Evolutionary conservation across 805 yeast species (phyloP).

Genomic region (Candida methanosorbosa): DNA sequence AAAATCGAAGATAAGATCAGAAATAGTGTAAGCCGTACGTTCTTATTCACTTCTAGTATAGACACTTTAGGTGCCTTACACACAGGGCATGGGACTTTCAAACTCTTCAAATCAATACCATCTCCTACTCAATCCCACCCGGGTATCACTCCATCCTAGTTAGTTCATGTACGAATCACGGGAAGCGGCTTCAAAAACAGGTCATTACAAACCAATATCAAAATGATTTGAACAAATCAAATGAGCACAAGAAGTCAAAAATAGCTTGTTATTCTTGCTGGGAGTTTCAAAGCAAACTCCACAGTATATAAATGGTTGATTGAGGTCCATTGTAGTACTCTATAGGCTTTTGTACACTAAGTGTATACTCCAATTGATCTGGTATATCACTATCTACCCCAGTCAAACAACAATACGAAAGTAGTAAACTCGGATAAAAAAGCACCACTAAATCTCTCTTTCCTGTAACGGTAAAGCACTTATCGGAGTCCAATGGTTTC

Average conservation of each 20-base stretch:
- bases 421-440: no score
- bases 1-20: no score
- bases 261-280: background rate
- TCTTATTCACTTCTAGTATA: constrained; percentile 5
- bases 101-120: background rate
- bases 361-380: no score
- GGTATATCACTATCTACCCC: no score
- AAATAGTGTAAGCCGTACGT: constrained; percentile 1
- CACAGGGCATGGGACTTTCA: constrained; percentile 5
- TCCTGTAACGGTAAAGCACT: no score
- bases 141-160: background rate
- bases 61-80: constrained; percentile 6
- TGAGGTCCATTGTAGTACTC: constrained; percentile 5
- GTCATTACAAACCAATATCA: background rate
- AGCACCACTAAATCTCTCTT: no score
- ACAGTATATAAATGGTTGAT: constrained; percentile 9
- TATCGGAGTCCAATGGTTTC: no score
- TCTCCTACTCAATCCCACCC: background rate
- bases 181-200: background rate
- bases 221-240: constrained; percentile 8
- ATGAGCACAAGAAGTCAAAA: constrained; percentile 11
- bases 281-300: constrained; percentile 4
- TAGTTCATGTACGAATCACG: background rate
- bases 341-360: no score
- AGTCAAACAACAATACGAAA: no score